Percentiles rank a stretch among this genome's conserved stretches.
Evolutionary conservation across 768 basidiomycete species (phyloP).

Genomic region (Phlegmacium glaucopus): DNA sequence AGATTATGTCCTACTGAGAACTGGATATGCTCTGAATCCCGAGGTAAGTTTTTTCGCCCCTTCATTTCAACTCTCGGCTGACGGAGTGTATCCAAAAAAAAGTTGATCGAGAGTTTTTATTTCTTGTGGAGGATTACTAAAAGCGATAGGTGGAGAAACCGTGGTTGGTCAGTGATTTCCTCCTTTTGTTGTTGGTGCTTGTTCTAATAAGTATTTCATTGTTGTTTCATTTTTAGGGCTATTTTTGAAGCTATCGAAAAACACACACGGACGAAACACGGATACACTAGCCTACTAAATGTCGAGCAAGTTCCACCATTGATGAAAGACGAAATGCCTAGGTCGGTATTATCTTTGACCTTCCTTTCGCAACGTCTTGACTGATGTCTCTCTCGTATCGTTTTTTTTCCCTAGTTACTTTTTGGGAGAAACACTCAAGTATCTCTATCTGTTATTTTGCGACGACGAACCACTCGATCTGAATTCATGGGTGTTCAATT

Average conservation of each 20-base stretch:
- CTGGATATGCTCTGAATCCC: slow-evolving; percentile 41
- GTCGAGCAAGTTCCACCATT: slow-evolving; percentile 31
- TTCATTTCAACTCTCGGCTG: no score
- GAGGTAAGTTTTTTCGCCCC: slow-evolving; percentile 35
- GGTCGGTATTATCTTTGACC: slow-evolving; percentile 27
- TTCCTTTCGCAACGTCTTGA: slow-evolving; percentile 41
- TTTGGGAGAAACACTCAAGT: slow-evolving; percentile 58
- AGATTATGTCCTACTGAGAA: slow-evolving; percentile 37
- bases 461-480: slow-evolving; percentile 57
- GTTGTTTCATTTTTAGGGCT: slow-evolving; percentile 18
- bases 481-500: slow-evolving; percentile 58
- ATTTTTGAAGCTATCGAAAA: slow-evolving; percentile 48
- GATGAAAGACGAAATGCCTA: slow-evolving; percentile 49
- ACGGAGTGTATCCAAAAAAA: background rate
- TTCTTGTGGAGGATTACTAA: slow-evolving; percentile 52
- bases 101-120: slow-evolving; percentile 55
- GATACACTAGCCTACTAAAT: slow-evolving; percentile 41
- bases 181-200: no score
- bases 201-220: no score
- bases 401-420: slow-evolving; percentile 30
- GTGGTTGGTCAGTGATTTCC: slow-evolving; percentile 39
- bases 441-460: slow-evolving; percentile 64
- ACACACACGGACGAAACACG: slow-evolving; percentile 39
- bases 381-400: slow-evolving; percentile 23
- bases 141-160: slow-evolving; percentile 47